A percentile compares a stretch with the other conserved stretches of the same genome.
Evolutionary conservation across 2,329 filamentous ascomycete genomes (phyloP).

Genomic region (Coniochaeta pulveracea): DNA sequence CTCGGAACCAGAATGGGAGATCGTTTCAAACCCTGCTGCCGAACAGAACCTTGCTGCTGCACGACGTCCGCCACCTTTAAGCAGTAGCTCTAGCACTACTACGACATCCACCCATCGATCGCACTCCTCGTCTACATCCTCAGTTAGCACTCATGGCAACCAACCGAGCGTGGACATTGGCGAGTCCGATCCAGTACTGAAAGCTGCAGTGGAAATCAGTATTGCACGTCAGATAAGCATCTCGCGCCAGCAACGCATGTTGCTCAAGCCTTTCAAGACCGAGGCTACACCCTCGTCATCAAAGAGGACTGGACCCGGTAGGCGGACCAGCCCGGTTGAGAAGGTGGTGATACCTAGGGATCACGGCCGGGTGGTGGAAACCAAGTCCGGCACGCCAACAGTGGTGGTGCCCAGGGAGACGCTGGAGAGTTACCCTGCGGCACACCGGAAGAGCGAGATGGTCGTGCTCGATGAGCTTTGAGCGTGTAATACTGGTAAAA

Average conservation of each 20-base stretch:
- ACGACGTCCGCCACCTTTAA: conserved; percentile 19
- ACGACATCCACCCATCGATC: conserved; percentile 8
- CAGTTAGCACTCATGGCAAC: conserved; percentile 8
- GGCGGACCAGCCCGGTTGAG: conserved; percentile 7
- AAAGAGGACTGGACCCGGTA: conserved; percentile 5
- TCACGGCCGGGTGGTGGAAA: conserved; percentile 24
- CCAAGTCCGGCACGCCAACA: conserved; percentile 31
- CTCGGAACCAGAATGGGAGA: conserved; percentile 34
- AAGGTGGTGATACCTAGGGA: conserved; percentile 11
- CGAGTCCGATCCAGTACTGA: conserved; percentile 29
- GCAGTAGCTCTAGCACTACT: conserved; percentile 12
- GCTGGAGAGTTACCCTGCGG: conserved; percentile 19
- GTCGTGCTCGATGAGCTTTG: conserved; percentile 37
- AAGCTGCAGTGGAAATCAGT: conserved; percentile 50
- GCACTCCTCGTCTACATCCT: conserved; percentile 10
- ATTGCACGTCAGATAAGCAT: conserved; percentile 59
- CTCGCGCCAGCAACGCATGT: conserved; percentile 47
- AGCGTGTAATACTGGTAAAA: no score
- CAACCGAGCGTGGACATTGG: conserved; percentile 18
- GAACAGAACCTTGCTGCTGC: neutral
- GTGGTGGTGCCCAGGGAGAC: conserved; percentile 26
- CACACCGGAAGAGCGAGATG: conserved; percentile 39
- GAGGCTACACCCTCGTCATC: conserved; percentile 10
- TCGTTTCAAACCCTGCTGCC: conserved; percentile 20
- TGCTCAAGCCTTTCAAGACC: conserved; percentile 15